These are phyloP conservation scores for Ophiostoma sp. DNA, from an alignment of 2,329 filamentous ascomycete genomes.

Conservation along the genomic window DNA sequence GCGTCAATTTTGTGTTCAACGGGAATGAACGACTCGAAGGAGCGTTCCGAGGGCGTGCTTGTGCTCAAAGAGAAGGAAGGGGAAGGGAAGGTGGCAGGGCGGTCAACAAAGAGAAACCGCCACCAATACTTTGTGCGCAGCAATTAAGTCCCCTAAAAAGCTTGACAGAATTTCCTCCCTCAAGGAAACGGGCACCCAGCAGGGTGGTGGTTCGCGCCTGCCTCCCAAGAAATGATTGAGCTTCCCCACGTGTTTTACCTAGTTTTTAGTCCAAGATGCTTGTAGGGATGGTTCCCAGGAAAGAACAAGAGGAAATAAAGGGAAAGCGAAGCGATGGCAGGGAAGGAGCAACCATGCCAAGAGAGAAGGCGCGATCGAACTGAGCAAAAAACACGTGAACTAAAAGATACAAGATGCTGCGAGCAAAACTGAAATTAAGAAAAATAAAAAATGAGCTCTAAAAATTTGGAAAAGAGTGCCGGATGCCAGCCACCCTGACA, in stretches of 20 bases:
- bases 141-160: not conserved
- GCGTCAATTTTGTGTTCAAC: not conserved
- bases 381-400: not conserved
- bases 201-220: not conserved
- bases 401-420: not conserved
- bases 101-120: not conserved
- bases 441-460: not conserved
- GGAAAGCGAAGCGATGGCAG: not conserved
- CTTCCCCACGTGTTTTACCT: conserved; percentile 8
- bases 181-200: not conserved
- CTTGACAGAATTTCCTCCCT: not conserved
- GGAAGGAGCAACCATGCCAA: not conserved
- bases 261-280: not conserved
- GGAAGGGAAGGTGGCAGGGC: not conserved
- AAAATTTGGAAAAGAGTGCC: not conserved
- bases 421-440: not conserved
- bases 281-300: not conserved
- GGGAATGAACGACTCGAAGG: not conserved
- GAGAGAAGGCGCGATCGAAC: not conserved
- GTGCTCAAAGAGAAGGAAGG: not conserved
- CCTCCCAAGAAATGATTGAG: not conserved
- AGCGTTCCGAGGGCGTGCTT: not conserved
- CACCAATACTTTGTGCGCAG: no score
- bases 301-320: not conserved
- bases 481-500: not conserved